Base-by-base conservation (phyloP, 345 rosid genomes). In the Viola odorata region DNA sequence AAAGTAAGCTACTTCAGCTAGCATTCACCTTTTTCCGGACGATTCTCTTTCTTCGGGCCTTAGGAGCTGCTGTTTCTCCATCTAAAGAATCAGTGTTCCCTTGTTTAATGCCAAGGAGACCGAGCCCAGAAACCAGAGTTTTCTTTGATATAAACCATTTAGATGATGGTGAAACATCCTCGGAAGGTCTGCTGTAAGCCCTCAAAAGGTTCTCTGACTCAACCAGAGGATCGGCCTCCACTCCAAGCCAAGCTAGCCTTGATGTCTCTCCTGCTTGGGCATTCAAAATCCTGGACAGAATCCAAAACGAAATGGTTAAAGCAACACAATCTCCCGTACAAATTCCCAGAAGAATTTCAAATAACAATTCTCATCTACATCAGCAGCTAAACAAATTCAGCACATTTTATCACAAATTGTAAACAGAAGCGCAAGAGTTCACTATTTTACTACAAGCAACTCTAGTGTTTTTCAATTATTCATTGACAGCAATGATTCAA, bases 121-220 rank as follows among this genome's bases (percentile, higher is more conserved):
- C 88, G 37, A 86, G 87, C 42, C 95, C 91, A 15, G 96, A 89
- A 63, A 87, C 75, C 1, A 89, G 50, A 45, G 96, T 70, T 60
- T 89, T 81, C 81, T 84, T 89, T 10, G 96, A 92, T 69, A 89
- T 82, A 68, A 89, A 80, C 98, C 96, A 87, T 60, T 61, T 85
- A 55, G 96, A 75, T 53, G 89, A 75, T 66, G 91, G 71, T 11
- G 61, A 50, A 8, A 40, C 73, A 42, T 77, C 86, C 42, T 69
- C 85, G n/a, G 84, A 54, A 0, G 83, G 83, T 64, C 90, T 75
- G 73, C 69, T 83, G 80, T 86, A 82, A 56, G 96, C 88, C 73
- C 77, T 85, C 69, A 83, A 73, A 49, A 85, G 85, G 68, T 71
- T 67, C 69, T 83, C 91, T 7, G 97, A 89, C 13, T 85, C 82